Percentiles rank a stretch among this genome's conserved stretches.
Conservation (phyloP, 1,284 basidiomycete species). For the Ganoderma multipileum region DNA sequence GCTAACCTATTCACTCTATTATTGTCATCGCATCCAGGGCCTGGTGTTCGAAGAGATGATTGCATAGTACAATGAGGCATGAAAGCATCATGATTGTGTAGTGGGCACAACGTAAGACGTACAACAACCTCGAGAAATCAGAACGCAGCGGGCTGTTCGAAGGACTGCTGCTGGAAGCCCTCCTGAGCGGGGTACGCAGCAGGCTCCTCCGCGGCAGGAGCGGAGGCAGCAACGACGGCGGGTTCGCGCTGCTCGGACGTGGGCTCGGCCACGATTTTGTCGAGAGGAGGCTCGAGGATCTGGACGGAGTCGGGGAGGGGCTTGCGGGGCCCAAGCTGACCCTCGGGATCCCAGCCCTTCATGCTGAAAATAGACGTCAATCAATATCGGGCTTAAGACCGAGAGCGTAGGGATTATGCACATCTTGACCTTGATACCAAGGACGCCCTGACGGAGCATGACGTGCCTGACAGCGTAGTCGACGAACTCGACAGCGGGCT, state of each 20-base stretch:
- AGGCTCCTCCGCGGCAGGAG: constrained; percentile 59
- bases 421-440: constrained; percentile 99
- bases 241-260: constrained; percentile 83
- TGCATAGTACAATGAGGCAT: constrained; percentile 16
- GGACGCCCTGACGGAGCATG: constrained; percentile 97
- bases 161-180: constrained; percentile 42
- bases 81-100: constrained; percentile 25
- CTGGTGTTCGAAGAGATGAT: not conserved
- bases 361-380: constrained; percentile 63
- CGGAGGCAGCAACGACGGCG: constrained; percentile 54
- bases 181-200: constrained; percentile 47
- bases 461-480: constrained; percentile 99
- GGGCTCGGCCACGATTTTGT: constrained; percentile 82
- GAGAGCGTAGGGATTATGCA: constrained; percentile 46
- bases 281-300: constrained; percentile 85
- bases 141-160: constrained; percentile 43
- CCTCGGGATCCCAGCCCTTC: constrained; percentile 96
- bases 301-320: constrained; percentile 96
- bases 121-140: constrained; percentile 32
- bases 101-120: constrained; percentile 20
- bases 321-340: constrained; percentile 88
- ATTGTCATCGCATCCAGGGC: not conserved
- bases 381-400: not conserved
- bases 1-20: not conserved
- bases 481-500: constrained; percentile 96